phyloP scores from a whole-genome alignment of 257 asterid genomes.

The Primulina huaijiensis region DNA sequence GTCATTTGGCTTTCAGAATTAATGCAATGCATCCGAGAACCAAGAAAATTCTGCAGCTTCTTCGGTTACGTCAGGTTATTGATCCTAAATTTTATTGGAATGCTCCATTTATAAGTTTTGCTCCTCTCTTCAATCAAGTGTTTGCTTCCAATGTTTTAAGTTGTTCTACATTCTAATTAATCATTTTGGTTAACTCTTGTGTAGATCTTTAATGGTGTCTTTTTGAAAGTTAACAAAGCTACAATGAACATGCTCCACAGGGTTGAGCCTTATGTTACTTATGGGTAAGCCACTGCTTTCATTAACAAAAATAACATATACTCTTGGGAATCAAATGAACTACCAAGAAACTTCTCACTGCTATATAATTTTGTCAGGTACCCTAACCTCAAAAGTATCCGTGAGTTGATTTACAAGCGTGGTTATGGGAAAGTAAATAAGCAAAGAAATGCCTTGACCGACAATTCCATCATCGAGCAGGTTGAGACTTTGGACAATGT shows the following conservation, averaged over 20 bases:
- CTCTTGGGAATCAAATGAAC: background rate
- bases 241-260: slow-evolving; percentile 68
- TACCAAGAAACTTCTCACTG: background rate
- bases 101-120: background rate
- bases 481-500: slow-evolving; percentile 14
- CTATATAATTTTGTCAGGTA: slow-evolving; percentile 31
- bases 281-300: slow-evolving; percentile 39
- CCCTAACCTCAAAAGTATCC: slow-evolving; percentile 68
- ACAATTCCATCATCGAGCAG: slow-evolving; percentile 63
- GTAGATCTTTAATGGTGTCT: slow-evolving; percentile 74
- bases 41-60: slow-evolving; percentile 69
- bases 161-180: background rate
- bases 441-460: slow-evolving; percentile 69
- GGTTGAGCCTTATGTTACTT: slow-evolving; percentile 78
- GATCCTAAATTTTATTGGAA: background rate
- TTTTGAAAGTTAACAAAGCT: slow-evolving; percentile 73
- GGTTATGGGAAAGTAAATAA: slow-evolving; percentile 73
- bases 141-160: background rate
- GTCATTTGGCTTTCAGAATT: slow-evolving; percentile 38
- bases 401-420: slow-evolving; percentile 65
- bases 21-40: slow-evolving; percentile 69
- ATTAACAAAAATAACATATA: background rate
- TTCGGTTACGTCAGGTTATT: slow-evolving; percentile 60
- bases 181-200: background rate
- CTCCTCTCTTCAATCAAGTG: background rate